Conservation (phyloP, 1,139 yeast species). For the Meyerozyma smithsonii region DNA sequence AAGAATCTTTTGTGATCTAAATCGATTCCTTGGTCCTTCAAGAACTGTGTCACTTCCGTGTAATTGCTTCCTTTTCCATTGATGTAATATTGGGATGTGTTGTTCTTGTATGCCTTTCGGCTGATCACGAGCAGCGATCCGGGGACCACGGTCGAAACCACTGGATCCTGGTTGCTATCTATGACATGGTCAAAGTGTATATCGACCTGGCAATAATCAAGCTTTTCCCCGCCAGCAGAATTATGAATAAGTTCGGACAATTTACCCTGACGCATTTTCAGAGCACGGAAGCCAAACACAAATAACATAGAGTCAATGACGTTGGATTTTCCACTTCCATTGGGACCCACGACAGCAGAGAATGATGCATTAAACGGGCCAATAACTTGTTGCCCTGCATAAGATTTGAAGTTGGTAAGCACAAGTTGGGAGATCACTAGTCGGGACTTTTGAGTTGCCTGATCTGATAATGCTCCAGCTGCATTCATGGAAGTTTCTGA, state of each 20-base stretch:
- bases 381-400: constrained; percentile 89
- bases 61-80: constrained; percentile 68
- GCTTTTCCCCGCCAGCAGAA: constrained; percentile 61
- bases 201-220: constrained; percentile 82
- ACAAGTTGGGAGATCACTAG: constrained; percentile 71
- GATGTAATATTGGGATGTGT: constrained; percentile 73
- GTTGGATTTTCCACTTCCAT: constrained; percentile 96
- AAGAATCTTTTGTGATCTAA: constrained; percentile 91
- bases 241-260: constrained; percentile 87
- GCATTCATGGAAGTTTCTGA: constrained; percentile 9
- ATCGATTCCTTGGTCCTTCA: constrained; percentile 86
- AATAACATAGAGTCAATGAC: constrained; percentile 94
- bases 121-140: constrained; percentile 65
- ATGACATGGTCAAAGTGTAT: constrained; percentile 81
- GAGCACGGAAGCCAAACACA: constrained; percentile 95
- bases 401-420: constrained; percentile 85
- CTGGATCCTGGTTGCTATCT: constrained; percentile 50
- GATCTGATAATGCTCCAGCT: background rate
- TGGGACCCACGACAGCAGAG: constrained; percentile 98
- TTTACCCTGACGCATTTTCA: constrained; percentile 95
- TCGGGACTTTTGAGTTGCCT: constrained; percentile 41
- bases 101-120: constrained; percentile 73
- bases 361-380: constrained; percentile 95
- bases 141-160: constrained; percentile 37
- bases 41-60: constrained; percentile 70